Conservation (phyloP, 129 eudicot species). For the Chrysanthemum seticuspe region DNA sequence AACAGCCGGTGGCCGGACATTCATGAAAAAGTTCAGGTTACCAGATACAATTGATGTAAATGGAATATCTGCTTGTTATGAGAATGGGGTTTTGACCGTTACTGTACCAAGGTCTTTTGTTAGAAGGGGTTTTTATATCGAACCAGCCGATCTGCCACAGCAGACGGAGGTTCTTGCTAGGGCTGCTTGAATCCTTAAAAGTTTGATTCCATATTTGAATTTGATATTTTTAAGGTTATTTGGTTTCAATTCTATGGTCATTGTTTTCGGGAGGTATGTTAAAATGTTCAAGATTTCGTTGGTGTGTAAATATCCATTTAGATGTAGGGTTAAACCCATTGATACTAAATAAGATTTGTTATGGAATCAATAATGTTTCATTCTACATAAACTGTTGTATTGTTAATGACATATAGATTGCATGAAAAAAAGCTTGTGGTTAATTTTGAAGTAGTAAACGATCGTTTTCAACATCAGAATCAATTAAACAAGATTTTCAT, state of each 20-base stretch:
- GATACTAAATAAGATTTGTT: not conserved
- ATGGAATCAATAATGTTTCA: too few relatives aligned
- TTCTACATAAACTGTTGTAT: too few relatives aligned
- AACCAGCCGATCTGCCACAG: slow-evolving; percentile 55
- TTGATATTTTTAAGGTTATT: slow-evolving; percentile 1
- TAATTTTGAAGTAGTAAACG: not conserved
- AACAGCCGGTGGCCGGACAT: slow-evolving; percentile 45
- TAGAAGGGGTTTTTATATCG: slow-evolving; percentile 57
- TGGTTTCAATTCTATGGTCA: slow-evolving; percentile 6
- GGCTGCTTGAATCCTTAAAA: slow-evolving; percentile 62
- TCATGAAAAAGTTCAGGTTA: slow-evolving; percentile 68
- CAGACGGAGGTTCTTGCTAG: slow-evolving; percentile 56
- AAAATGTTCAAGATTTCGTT: not conserved
- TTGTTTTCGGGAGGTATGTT: slow-evolving; percentile 14
- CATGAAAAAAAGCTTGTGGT: not conserved
- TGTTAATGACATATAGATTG: too few relatives aligned
- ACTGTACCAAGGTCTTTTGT: slow-evolving; percentile 71
- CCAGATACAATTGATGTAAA: slow-evolving; percentile 65
- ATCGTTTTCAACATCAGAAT: not conserved
- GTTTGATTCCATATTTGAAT: slow-evolving; percentile 10
- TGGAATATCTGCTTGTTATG: slow-evolving; percentile 83
- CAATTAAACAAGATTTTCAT: not conserved
- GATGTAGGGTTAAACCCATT: slow-evolving; percentile 10
- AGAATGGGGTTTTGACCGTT: slow-evolving; percentile 72
- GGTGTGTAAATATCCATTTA: slow-evolving; percentile 4